A percentile compares a stretch with the other conserved stretches of the same genome.
Evolutionary conservation across 164 flowering plant genomes (phyloP).

Genomic region (Saururus chinensis): DNA sequence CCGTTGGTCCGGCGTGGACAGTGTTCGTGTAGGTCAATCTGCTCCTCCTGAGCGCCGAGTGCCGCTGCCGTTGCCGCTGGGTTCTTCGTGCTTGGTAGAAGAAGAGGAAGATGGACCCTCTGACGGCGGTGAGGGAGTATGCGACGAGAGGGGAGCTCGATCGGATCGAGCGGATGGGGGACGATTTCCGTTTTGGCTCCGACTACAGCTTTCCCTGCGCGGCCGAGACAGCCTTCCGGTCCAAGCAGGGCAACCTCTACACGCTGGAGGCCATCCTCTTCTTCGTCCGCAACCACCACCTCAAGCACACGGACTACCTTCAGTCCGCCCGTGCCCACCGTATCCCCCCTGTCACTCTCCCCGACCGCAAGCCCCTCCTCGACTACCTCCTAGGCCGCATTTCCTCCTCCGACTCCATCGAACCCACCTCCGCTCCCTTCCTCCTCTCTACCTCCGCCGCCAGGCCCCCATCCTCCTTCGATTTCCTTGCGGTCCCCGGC

Average conservation of each 20-base stretch:
- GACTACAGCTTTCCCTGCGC: constrained; percentile 68
- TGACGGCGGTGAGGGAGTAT: constrained; percentile 81
- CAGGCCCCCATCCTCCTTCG: neutral
- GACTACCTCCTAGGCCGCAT: constrained; percentile 76
- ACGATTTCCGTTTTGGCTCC: constrained; percentile 66
- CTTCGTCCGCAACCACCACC: constrained; percentile 58
- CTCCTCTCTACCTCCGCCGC: neutral
- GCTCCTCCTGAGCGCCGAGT: too few relatives aligned
- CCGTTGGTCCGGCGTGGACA: too few relatives aligned
- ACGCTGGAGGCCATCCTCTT: constrained; percentile 82
- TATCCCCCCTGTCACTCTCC: constrained; percentile 66
- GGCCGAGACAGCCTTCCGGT: constrained; percentile 65
- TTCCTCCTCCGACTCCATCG: constrained; percentile 65
- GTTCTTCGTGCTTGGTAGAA: too few relatives aligned
- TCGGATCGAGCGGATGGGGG: constrained; percentile 46
- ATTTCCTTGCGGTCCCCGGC: neutral
- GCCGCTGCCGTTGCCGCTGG: too few relatives aligned
- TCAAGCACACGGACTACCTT: constrained; percentile 74
- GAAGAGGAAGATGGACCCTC: constrained; percentile 60
- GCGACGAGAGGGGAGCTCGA: constrained; percentile 66
- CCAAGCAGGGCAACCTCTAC: constrained; percentile 75
- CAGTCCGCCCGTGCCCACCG: constrained; percentile 44
- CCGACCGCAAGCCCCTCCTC: constrained; percentile 78
- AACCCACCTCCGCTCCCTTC: constrained; percentile 11
- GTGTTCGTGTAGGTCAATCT: too few relatives aligned